These are phyloP conservation scores for Zoysia pacifica DNA, from an alignment of 176 grass and related monocot species.

Conservation along the genomic window DNA sequence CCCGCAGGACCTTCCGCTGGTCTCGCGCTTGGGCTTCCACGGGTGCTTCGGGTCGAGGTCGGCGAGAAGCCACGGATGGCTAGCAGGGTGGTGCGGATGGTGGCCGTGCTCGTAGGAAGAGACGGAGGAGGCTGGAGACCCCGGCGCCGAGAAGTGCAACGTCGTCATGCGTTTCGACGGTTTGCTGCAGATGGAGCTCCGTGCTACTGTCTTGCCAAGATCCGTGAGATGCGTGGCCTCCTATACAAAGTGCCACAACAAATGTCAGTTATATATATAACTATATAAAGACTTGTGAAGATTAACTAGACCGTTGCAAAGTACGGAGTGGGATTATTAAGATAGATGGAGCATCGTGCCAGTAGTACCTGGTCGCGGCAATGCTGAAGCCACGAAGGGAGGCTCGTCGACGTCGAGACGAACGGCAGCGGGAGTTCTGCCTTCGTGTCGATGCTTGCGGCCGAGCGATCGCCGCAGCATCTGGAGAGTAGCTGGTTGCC, in stretches of 20 bases:
- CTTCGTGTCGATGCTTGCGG: constrained; percentile 38
- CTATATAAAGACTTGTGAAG: neutral
- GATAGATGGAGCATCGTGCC: neutral
- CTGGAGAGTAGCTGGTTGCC: constrained; percentile 41
- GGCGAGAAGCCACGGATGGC: constrained; percentile 46
- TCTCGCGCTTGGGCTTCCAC: constrained; percentile 52
- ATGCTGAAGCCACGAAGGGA: constrained; percentile 86
- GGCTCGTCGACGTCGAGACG: constrained; percentile 51
- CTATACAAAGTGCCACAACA: constrained; percentile 15
- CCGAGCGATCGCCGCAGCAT: constrained; percentile 63
- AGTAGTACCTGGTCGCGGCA: constrained; percentile 59
- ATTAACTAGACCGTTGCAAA: neutral
- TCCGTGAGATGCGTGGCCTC: constrained; percentile 47
- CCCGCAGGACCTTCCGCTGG: neutral
- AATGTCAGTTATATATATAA: neutral
- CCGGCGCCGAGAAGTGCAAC: constrained; percentile 47
- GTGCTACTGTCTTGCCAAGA: constrained; percentile 63
- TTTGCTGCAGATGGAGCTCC: constrained; percentile 52
- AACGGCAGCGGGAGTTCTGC: constrained; percentile 36
- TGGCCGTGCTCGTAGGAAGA: constrained; percentile 53
- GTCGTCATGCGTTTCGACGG: constrained; percentile 51
- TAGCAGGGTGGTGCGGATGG: constrained; percentile 13
- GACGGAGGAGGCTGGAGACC: constrained; percentile 57
- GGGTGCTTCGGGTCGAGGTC: constrained; percentile 47
- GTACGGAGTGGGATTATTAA: no score